Percentiles rank a stretch among this genome's conserved stretches.
Evolutionary conservation across 768 basidiomycete species (phyloP).

Genomic region (Heimioporus sp.): DNA sequence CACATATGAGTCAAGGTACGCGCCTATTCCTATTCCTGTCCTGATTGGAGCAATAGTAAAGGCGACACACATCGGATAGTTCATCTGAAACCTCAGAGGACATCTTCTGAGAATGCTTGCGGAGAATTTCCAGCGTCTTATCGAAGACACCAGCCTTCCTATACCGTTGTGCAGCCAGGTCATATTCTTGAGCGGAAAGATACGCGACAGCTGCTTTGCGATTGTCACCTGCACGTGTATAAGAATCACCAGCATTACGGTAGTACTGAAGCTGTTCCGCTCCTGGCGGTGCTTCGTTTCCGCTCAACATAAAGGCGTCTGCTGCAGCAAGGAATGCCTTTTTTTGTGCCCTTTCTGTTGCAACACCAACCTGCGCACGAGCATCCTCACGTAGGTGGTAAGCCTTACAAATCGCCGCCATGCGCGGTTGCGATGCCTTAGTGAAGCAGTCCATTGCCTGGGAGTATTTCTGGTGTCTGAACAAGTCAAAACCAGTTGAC

Average conservation of each 20-base stretch:
- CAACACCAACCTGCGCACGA: conserved; percentile 28
- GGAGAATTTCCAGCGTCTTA: conserved; percentile 48
- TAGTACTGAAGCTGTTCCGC: conserved; percentile 37
- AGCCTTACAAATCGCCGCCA: conserved; percentile 48
- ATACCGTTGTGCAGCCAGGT: conserved; percentile 44
- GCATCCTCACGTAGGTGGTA: conserved; percentile 56
- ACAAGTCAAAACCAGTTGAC: conserved; percentile 37
- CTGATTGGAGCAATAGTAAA: conserved; percentile 42
- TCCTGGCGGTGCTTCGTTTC: conserved; percentile 21
- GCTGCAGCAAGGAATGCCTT: conserved; percentile 47
- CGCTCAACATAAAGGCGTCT: conserved; percentile 47
- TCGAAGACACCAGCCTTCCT: conserved; percentile 51
- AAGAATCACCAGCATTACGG: conserved; percentile 46
- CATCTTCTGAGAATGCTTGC: conserved; percentile 32
- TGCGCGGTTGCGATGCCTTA: conserved; percentile 41
- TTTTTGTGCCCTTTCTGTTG: conserved; percentile 20
- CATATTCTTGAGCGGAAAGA: conserved; percentile 40
- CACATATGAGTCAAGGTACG: not conserved
- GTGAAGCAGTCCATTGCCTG: conserved; percentile 57
- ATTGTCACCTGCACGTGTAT: conserved; percentile 38
- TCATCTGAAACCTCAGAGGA: conserved; percentile 27
- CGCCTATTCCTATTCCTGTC: conserved; percentile 20
- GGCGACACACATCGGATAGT: conserved; percentile 44
- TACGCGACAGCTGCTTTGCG: conserved; percentile 46
- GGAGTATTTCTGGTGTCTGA: conserved; percentile 39